Evolutionary conservation across 192 early-diverging fungal species (phyloP), one percentile per base, ranked within the genome.

Genomic region (Endogone sp.): DNA sequence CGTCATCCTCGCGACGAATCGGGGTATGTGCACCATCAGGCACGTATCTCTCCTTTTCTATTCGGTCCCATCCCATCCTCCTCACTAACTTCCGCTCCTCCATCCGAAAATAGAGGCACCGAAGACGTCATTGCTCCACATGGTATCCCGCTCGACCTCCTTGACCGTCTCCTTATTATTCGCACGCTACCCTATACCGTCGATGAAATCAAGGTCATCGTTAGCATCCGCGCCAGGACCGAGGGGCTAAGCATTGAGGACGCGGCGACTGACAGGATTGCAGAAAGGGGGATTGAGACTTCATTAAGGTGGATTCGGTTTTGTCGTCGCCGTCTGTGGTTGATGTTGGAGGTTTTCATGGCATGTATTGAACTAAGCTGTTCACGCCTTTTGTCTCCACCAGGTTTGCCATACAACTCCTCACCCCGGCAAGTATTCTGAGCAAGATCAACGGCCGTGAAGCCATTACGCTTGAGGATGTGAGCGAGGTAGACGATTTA

Each of bases 1-100:
- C 74, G 98, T 99, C 16, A 91, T 99, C 59, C 91, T 99, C 79
- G 98, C 98, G 3, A 97, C 96, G 25, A 99, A 99, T 80, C 89
- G 96, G 63, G 96, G 96, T 56, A 91, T 95, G 80, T 96, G 93
- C 76, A 88, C 91, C 22, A 88, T 91, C 65, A 75, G 90, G 75
- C 69, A 72, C 60, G 22, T 32, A 32, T 69, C 23, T 28, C 54
- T 9, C 9, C 3, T 32, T 24, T 60, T 11, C 25, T 22, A 2
- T 30, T 49, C 37, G 37, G n/a, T 44, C 4, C 13, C 13, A 44
- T 13, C 37, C 13, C 37, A 4, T 44, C 37, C 37, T 44, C 37
- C 37, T 16, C 6, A 49, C 16, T 49, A 6, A 49, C 37, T 16
- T 11, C 37, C 37, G 1, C 37, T 11, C 37, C 16, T 49, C 37